These are phyloP conservation scores for Cucurbita ficifolia DNA, from an alignment of 306 rosid species.

Conservation along the genomic window DNA sequence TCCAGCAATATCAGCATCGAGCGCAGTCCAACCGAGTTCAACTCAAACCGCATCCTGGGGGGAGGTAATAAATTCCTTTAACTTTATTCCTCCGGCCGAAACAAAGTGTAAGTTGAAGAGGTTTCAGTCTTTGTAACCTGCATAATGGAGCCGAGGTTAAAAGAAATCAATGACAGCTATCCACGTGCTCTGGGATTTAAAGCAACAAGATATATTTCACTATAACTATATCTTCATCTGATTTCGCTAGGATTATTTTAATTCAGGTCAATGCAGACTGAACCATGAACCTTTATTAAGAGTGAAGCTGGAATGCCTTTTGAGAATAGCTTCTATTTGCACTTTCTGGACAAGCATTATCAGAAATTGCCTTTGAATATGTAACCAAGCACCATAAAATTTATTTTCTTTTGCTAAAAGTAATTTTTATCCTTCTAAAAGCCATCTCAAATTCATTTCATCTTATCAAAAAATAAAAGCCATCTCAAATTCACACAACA, in stretches of 20 bases:
- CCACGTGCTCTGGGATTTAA: background rate
- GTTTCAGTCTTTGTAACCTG: slow-evolving; percentile 81
- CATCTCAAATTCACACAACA: background rate
- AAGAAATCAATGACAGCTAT: background rate
- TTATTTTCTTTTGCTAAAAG: background rate
- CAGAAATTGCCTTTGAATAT: background rate
- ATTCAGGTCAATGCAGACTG: background rate
- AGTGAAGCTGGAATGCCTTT: background rate
- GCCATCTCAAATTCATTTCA: background rate
- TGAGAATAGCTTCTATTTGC: background rate
- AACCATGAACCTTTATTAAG: background rate
- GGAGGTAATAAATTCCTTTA: background rate
- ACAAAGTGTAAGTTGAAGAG: slow-evolving; percentile 50
- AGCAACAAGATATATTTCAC: background rate
- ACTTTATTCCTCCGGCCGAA: slow-evolving; percentile 45
- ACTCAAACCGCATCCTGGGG: background rate
- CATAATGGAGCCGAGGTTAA: slow-evolving; percentile 18
- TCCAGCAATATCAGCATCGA: background rate
- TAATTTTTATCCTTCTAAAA: background rate
- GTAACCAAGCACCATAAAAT: background rate
- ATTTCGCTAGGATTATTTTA: background rate
- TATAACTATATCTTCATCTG: background rate
- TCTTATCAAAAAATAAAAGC: no score
- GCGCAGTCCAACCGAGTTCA: background rate
- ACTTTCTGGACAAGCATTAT: background rate